A percentile compares a stretch with the other conserved stretches of the same genome.
Conservation (phyloP, 495 filamentous ascomycete species). For the Trypethelium eluteriae region DNA sequence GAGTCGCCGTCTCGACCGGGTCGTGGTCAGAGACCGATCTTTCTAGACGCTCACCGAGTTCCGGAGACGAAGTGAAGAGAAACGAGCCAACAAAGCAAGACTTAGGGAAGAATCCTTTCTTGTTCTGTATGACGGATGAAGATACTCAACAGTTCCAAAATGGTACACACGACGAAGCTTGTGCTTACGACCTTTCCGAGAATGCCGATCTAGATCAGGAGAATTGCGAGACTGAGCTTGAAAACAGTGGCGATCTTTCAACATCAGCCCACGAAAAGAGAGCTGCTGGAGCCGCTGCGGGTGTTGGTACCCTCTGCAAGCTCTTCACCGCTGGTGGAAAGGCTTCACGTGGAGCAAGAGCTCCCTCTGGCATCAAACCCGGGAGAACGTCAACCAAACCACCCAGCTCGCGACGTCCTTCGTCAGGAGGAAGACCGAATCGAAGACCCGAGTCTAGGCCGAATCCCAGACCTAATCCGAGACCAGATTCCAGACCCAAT, state of each 20-base stretch:
- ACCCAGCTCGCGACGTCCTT: background rate
- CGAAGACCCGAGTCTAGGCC: background rate
- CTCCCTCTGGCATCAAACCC: background rate
- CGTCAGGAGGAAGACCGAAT: background rate
- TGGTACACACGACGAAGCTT: background rate
- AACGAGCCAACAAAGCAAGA: background rate
- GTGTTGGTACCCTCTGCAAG: background rate
- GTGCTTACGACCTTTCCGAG: background rate
- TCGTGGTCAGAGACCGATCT: background rate
- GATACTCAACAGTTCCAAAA: background rate
- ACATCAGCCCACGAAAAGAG: background rate
- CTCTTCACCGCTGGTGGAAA: background rate
- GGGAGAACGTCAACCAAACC: background rate
- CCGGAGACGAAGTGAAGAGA: background rate
- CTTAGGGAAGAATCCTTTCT: background rate
- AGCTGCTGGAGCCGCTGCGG: background rate
- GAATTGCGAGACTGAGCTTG: background rate
- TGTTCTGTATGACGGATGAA: background rate
- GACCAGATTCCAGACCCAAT: background rate
- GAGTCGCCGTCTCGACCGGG: background rate
- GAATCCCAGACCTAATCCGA: background rate
- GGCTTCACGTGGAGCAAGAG: background rate
- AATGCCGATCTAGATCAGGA: background rate
- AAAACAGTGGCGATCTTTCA: background rate
- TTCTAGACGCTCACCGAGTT: background rate